Percentiles rank a stretch among this genome's conserved stretches.
Evolutionary conservation across 2,329 filamentous ascomycete species (phyloP).

Genomic region (Xylariaceae sp.): DNA sequence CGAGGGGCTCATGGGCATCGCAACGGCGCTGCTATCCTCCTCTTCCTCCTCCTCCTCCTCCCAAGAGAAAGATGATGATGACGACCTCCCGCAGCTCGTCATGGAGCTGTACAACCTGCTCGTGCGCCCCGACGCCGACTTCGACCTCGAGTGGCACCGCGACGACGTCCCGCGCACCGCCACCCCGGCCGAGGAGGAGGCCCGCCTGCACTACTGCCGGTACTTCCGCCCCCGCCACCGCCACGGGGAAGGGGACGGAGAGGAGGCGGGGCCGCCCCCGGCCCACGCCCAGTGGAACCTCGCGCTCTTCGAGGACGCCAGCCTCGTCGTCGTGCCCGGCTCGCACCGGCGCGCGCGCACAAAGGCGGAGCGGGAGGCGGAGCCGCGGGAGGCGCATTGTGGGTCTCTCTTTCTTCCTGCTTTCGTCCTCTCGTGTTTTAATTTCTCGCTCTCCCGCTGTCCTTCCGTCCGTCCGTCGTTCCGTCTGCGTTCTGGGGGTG

Average conservation of each 20-base stretch:
- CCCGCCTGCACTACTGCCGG: constrained; percentile 47
- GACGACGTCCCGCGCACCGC: constrained; percentile 71
- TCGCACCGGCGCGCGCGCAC: constrained; percentile 68
- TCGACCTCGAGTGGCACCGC: constrained; percentile 75
- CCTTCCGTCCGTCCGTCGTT: too few species aligned
- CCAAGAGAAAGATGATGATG: constrained; percentile 9
- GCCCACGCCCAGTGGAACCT: constrained; percentile 81
- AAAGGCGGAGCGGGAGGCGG: constrained; percentile 57
- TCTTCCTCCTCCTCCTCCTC: too few species aligned
- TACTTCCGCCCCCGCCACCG: constrained; percentile 30
- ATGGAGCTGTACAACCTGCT: constrained; percentile 85
- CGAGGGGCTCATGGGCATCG: constrained; percentile 52
- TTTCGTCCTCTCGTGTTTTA: too few species aligned
- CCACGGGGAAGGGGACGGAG: constrained; percentile 22
- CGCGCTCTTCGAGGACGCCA: constrained; percentile 63
- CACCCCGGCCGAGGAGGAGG: constrained; percentile 57
- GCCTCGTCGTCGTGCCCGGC: constrained; percentile 69
- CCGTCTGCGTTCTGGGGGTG: too few species aligned
- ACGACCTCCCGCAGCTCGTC: constrained; percentile 51
- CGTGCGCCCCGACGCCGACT: constrained; percentile 62
- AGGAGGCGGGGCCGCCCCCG: not conserved
- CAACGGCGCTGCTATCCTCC: constrained; percentile 62
- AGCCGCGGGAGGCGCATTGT: constrained; percentile 55
- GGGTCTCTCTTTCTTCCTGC: too few species aligned
- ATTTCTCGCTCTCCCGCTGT: too few species aligned